A percentile compares a stretch with the other conserved stretches of the same genome.
These are phyloP conservation scores for Cutaneotrichosporon mucoides DNA, from an alignment of 1,284 basidiomycete species.

Conservation along the genomic window DNA sequence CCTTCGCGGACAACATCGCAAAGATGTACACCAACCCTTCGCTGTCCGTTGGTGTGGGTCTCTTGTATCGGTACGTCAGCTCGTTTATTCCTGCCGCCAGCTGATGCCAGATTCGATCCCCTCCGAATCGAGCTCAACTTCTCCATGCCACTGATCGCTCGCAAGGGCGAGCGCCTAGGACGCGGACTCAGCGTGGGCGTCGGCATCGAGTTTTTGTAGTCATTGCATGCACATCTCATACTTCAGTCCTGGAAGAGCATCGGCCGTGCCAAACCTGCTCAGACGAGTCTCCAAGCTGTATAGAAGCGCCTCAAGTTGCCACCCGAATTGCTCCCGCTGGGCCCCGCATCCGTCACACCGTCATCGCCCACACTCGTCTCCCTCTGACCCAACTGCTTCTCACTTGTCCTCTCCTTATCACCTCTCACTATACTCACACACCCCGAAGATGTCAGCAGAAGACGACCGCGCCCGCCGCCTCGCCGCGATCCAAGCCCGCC, in stretches of 20 bases:
- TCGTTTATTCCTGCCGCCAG: background rate
- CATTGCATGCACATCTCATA: conserved; percentile 7
- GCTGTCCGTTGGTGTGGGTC: conserved; percentile 76
- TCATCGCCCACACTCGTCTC: background rate
- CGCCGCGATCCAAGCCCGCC: conserved; percentile 38
- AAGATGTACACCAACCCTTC: conserved; percentile 48
- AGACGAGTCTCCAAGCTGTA: too few species aligned
- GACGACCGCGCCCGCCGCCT: conserved; percentile 20
- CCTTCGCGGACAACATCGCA: conserved; percentile 38
- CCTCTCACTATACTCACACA: background rate
- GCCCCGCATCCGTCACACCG: background rate
- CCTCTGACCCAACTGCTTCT: background rate
- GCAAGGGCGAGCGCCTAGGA: conserved; percentile 68
- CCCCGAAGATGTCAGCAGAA: background rate
- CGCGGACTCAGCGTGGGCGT: conserved; percentile 89
- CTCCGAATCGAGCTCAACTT: conserved; percentile 76
- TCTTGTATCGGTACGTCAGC: conserved; percentile 65
- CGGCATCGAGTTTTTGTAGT: conserved; percentile 69
- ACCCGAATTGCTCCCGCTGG: conserved; percentile 1
- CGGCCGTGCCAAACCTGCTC: too few species aligned
- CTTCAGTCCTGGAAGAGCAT: too few species aligned
- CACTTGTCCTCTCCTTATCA: too few species aligned
- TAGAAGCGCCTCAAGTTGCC: background rate
- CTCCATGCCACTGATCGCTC: conserved; percentile 77
- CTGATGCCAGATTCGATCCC: conserved; percentile 35